Evolutionary conservation across 441 rosid species (phyloP).

Genomic region (Cnidoscolus chayamansa): DNA sequence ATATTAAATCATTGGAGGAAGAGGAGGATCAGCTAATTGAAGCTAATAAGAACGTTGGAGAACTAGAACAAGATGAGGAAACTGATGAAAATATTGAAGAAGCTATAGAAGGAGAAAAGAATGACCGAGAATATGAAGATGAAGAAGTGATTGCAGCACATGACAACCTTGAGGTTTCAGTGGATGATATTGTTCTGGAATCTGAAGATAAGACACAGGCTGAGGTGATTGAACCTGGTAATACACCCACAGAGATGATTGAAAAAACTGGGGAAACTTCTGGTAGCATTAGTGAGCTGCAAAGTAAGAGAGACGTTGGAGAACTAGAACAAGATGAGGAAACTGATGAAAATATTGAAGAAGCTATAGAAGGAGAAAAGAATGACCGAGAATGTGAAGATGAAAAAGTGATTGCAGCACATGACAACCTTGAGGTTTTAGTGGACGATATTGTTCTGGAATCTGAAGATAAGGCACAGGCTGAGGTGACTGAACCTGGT

Average conservation of each 20-base stretch:
- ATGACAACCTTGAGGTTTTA: slow-evolving; percentile 18
- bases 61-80: neutral
- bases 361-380: slow-evolving; percentile 8
- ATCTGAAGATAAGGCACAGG: slow-evolving; percentile 21
- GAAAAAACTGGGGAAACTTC: slow-evolving; percentile 22
- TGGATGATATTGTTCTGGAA: slow-evolving; percentile 21
- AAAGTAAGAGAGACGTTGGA: slow-evolving; percentile 9
- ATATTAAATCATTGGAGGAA: slow-evolving; percentile 10
- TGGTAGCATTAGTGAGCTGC: slow-evolving; percentile 24
- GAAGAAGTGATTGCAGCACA: slow-evolving; percentile 18
- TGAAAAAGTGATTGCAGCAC: slow-evolving; percentile 18
- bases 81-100: slow-evolving; percentile 19
- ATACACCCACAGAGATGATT: slow-evolving; percentile 17
- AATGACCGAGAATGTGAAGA: slow-evolving; percentile 19
- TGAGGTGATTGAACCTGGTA: slow-evolving; percentile 13
- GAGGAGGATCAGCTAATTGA: slow-evolving; percentile 13
- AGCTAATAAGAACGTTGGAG: slow-evolving; percentile 16
- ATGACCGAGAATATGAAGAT: slow-evolving; percentile 14
- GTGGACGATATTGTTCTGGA: slow-evolving; percentile 21
- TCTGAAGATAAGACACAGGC: slow-evolving; percentile 19
- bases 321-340: neutral
- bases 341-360: slow-evolving; percentile 20
- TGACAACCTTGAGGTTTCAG: slow-evolving; percentile 20
- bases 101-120: slow-evolving; percentile 15
- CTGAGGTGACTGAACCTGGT: slow-evolving; percentile 13